Percentiles rank a stretch among this genome's conserved stretches.
These are phyloP conservation scores for Phyllachora maydis DNA, from an alignment of 2,329 filamentous ascomycete species.

Conservation along the genomic window DNA sequence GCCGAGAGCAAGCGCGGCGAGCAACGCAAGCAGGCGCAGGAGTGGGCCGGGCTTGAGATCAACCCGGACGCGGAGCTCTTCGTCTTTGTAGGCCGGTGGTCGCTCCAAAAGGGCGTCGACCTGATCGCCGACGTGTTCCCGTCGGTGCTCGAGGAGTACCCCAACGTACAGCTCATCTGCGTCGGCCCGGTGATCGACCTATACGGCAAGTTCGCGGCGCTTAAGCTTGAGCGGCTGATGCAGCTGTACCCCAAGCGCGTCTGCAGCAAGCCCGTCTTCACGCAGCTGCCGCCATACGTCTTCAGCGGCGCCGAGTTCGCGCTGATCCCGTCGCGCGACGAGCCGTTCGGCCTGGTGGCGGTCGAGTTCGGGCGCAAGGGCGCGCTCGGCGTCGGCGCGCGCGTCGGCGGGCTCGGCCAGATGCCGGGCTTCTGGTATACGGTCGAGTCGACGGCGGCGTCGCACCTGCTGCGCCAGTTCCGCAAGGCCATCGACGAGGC, in stretches of 20 bases:
- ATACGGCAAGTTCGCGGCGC: constrained; percentile 45
- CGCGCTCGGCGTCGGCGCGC: constrained; percentile 42
- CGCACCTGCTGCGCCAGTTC: constrained; percentile 43
- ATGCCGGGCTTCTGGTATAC: constrained; percentile 58
- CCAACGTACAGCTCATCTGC: constrained; percentile 38
- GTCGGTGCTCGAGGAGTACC: constrained; percentile 35
- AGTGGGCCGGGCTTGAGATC: constrained; percentile 43
- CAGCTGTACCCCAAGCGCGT: constrained; percentile 42
- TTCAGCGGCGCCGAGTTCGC: constrained; percentile 50
- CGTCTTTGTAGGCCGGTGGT: constrained; percentile 50
- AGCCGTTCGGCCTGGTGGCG: constrained; percentile 48
- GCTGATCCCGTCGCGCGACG: constrained; percentile 46
- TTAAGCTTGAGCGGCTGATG: constrained; percentile 45
- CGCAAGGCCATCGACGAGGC: constrained; percentile 41
- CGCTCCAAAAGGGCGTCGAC: constrained; percentile 48
- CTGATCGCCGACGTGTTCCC: constrained; percentile 49
- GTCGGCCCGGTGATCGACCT: constrained; percentile 46
- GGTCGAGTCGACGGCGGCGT: constrained; percentile 41
- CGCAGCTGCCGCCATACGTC: constrained; percentile 42
- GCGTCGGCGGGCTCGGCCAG: constrained; percentile 46
- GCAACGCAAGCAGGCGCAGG: constrained; percentile 38
- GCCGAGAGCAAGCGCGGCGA: constrained; percentile 31
- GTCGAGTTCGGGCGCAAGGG: constrained; percentile 51
- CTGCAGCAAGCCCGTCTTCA: constrained; percentile 49
- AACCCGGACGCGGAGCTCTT: constrained; percentile 42